Percentiles rank a stretch among this genome's conserved stretches.
These are phyloP conservation scores for Gonapodya prolifera DNA, from an alignment of 192 early-diverging fungal genomes.

Conservation along the genomic window DNA sequence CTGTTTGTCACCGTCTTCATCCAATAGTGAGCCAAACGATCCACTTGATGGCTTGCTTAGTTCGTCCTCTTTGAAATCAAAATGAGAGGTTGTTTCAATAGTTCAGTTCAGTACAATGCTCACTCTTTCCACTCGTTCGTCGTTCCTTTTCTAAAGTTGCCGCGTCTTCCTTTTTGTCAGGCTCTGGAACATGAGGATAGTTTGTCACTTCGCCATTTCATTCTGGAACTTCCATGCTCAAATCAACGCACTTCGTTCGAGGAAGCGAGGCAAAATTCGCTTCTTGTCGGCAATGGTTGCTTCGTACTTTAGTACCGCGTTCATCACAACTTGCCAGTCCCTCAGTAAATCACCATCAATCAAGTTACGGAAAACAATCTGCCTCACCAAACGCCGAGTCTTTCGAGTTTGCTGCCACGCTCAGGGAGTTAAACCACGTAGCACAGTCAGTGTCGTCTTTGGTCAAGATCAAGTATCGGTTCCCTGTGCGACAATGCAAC, in stretches of 20 bases:
- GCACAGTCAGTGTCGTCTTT: neutral
- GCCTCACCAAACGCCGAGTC: neutral
- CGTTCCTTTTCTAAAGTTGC: neutral
- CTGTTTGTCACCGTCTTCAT: neutral
- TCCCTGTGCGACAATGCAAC: neutral
- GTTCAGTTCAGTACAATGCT: neutral
- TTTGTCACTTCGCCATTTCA: no score
- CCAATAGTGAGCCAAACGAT: neutral
- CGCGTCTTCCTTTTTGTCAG: neutral
- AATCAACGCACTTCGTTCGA: neutral
- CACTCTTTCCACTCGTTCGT: neutral
- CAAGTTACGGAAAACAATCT: neutral
- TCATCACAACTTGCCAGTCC: neutral
- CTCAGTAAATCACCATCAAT: neutral
- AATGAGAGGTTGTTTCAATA: no score
- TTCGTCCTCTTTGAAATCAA: neutral
- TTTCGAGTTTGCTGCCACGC: neutral
- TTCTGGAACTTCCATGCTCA: neutral
- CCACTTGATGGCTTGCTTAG: neutral
- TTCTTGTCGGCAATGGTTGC: neutral
- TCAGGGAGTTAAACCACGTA: neutral
- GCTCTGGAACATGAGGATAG: neutral
- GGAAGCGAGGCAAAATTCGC: neutral
- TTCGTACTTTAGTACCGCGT: neutral
- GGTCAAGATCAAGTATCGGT: neutral